Base-by-base conservation (phyloP, 2,329 filamentous ascomycete species). In the Botryotinia convoluta region DNA sequence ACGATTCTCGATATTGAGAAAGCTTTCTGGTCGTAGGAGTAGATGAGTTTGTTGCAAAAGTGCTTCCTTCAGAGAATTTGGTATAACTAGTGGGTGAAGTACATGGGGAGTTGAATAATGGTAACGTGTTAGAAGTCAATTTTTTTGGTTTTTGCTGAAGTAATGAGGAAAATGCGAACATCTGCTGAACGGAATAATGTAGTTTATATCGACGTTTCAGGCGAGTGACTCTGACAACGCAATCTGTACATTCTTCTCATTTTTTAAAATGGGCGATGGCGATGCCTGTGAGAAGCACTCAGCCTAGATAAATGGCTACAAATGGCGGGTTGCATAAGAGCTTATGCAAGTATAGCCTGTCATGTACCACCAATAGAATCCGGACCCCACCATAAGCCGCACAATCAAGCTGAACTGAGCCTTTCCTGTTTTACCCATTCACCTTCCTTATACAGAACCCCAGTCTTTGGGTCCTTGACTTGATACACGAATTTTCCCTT, bases 401-500 rank as follows among this genome's bases (percentile, higher is more conserved):
- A 42, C 42, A 26, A 57, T 69, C 42, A 70, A 60, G 20, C 44
- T 32, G 57, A n/a, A 37, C 16, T 44, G 18, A 71, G 60, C 69
- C n/a, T 54, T 51, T 64, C 69, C 44, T 71, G 59, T 42, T 61
- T 71, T 32, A 75, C 51, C 74, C 71, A 74, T 59, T 72, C 69
- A 10, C 74, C 73, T 32, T 57, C 57, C 22, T 74, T 69, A 70
- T 75, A 73, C 26, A 70, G 14, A 20, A 4, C 37, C 4, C 73
- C 73, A 20, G n/a, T 72, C 26, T 63, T 67, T n/a, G 44, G 18
- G 20, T 68, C 62, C 12, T 74, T 69, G 22, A 75, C 42, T 42
- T 73, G 71, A 61, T 75, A 74, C 18, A 70, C 26, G 29, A 61
- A 73, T 29, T 63, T 70, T 57, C 57, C 72, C 14, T 51, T 32